phyloP scores from a whole-genome alignment of 2,329 filamentous ascomycete species.

The Fusarium sp. region DNA sequence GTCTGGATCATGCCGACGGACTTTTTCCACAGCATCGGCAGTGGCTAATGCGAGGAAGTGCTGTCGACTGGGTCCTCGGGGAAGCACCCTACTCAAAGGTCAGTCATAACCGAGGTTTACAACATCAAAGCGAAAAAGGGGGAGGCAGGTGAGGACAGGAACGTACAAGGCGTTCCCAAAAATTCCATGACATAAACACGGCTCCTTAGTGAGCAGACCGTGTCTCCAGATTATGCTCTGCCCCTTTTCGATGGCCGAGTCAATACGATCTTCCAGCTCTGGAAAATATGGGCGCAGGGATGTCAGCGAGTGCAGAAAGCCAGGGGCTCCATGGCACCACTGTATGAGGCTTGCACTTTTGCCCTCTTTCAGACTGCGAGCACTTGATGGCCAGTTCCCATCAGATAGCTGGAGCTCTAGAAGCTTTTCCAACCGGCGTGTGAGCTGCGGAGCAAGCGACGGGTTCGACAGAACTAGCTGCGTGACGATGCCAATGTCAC shows the following conservation, averaged over 20 bases:
- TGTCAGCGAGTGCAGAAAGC: conserved; percentile 66
- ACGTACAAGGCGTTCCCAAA: conserved; percentile 70
- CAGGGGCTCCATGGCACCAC: conserved; percentile 74
- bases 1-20: conserved; percentile 43
- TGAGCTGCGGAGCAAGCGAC: conserved; percentile 61
- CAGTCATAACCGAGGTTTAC: conserved; percentile 32
- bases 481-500: conserved; percentile 74
- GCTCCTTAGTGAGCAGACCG: conserved; percentile 69
- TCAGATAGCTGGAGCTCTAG: conserved; percentile 67
- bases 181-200: conserved; percentile 72
- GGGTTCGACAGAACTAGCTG: conserved; percentile 70
- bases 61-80: conserved; percentile 51
- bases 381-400: conserved; percentile 70
- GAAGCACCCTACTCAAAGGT: conserved; percentile 44
- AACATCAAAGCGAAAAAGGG: conserved; percentile 45
- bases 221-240: conserved; percentile 63
- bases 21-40: conserved; percentile 61
- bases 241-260: conserved; percentile 60
- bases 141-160: conserved; percentile 46
- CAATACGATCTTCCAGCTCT: conserved; percentile 61
- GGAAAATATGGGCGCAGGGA: conserved; percentile 66
- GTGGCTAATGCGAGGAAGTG: conserved; percentile 68
- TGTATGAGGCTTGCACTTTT: conserved; percentile 63
- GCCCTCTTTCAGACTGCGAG: conserved; percentile 52
- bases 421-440: conserved; percentile 61